Base-by-base conservation (phyloP, 2,329 filamentous ascomycete genomes). In the Zelopaecilomyces penicillatus region DNA sequence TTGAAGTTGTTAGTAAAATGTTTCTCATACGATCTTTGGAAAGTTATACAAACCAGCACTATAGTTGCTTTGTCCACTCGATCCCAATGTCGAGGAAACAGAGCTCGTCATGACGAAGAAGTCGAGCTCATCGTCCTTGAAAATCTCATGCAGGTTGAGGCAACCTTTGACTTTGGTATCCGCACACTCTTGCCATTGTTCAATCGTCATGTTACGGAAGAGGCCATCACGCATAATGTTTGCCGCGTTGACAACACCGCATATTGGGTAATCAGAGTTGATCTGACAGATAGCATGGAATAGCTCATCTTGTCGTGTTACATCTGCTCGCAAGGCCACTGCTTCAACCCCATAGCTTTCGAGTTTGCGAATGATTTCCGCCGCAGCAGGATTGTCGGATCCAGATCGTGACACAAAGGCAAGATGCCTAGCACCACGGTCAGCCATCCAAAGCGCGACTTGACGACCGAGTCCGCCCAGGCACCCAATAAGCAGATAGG, bases 341-440 rank as follows among this genome's bases (percentile, higher is more conserved):
- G 53, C 32, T 2, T 11, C 37, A 11, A 50, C 56, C 3, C 58
- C 56, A 5, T 46, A 37, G 1, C 12, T 37, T 11, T 47, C 32
- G 3, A 60, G 29, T 33, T 55, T 50, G 5, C 48, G 8, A 6
- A 63, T 48, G 0, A 57, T 46, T 7, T 39, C 39, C 7, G 52
- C 48, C 1, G 58, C 57, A 2, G 30, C 35, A 2, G 51, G 42
- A 8, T 46, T 54, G 2, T 52, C 31, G 0, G 43, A 19, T 2
- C 57, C 60, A 1, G 57, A 56, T 7, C 61, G 49, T 0, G 55
- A 56, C 2, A 63, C 41, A 29, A 61, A 56, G 1, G 56, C 47
- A 30, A 65, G 53, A n/a, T 54, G 45, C 5, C 50, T 53, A 2
- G 57, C 57, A 0, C 62, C 61, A 0, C 37, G 40, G 30, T 44